Conservation (phyloP, 768 basidiomycete genomes). For the Lentinula lateritia region DNA sequence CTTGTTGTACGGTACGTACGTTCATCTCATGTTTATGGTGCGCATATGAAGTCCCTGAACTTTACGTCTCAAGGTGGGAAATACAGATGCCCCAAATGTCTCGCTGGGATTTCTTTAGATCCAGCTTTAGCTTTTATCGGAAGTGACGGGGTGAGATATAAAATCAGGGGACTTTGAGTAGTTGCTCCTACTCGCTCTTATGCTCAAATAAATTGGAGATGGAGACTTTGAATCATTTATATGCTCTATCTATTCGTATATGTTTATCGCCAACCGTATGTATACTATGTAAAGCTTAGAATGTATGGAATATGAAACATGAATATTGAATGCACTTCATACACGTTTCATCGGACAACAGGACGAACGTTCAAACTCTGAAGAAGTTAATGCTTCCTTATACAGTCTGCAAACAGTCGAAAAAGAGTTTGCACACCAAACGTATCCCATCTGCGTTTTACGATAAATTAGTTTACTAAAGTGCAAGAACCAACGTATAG, state of each 20-base stretch:
- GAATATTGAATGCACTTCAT: background rate
- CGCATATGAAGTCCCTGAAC: background rate
- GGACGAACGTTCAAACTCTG: no score
- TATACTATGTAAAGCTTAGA: background rate
- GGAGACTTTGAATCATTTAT: background rate
- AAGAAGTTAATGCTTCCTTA: no score
- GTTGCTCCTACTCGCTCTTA: background rate
- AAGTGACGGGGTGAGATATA: background rate
- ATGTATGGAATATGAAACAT: background rate
- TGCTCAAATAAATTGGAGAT: background rate
- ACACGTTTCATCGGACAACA: no score
- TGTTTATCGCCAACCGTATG: background rate
- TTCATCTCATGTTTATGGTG: background rate
- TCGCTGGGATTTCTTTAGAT: constrained; percentile 1
- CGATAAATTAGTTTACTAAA: background rate
- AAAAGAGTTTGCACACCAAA: no score
- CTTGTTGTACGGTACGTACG: constrained; percentile 61
- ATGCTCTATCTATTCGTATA: background rate
- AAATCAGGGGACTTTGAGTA: background rate
- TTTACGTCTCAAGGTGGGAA: constrained; percentile 1
- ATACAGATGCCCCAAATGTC: background rate
- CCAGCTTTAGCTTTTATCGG: background rate
- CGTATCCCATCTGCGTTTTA: no score
- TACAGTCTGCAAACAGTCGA: no score
- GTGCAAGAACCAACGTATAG: background rate